Conservation (phyloP, 2,329 filamentous ascomycete species). For the Magnaporthiopsis poae region DNA sequence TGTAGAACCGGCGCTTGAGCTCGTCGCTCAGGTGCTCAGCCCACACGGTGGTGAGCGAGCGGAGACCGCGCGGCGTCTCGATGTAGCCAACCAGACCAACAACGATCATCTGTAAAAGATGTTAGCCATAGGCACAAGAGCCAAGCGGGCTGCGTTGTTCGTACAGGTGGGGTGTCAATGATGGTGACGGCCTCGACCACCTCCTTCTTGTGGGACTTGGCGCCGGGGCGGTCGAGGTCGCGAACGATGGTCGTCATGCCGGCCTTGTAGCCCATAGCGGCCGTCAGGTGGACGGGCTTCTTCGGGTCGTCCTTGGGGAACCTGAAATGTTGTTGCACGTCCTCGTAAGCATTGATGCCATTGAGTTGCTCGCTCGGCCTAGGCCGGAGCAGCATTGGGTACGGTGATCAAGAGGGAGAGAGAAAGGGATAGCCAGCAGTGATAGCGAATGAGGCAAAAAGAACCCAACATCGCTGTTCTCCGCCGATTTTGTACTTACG, state of each 20-base stretch:
- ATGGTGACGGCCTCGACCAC: constrained; percentile 79
- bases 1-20: constrained; percentile 99
- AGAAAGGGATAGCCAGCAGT: no score
- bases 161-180: constrained; percentile 91
- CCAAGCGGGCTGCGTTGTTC: constrained; percentile 75
- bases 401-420: neutral
- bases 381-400: constrained; percentile 1
- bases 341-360: constrained; percentile 17
- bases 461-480: constrained; percentile 5
- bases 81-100: constrained; percentile 99
- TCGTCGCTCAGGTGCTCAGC: constrained; percentile 98
- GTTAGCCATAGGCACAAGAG: constrained; percentile 62
- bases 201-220: constrained; percentile 99
- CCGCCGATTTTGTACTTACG: constrained; percentile 49
- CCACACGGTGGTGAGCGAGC: constrained; percentile 98
- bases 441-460: constrained; percentile 10
- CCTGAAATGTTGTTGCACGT: constrained; percentile 33
- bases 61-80: constrained; percentile 97
- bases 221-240: constrained; percentile 96
- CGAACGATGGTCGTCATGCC: constrained; percentile 99
- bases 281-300: constrained; percentile 98
- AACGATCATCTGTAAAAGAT: constrained; percentile 84
- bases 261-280: constrained; percentile 98
- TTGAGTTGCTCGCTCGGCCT: constrained; percentile 16
- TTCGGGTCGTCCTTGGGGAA: constrained; percentile 99